Evolutionary conservation across 768 basidiomycete genomes (phyloP).

Genomic region (Trametes elegans): DNA sequence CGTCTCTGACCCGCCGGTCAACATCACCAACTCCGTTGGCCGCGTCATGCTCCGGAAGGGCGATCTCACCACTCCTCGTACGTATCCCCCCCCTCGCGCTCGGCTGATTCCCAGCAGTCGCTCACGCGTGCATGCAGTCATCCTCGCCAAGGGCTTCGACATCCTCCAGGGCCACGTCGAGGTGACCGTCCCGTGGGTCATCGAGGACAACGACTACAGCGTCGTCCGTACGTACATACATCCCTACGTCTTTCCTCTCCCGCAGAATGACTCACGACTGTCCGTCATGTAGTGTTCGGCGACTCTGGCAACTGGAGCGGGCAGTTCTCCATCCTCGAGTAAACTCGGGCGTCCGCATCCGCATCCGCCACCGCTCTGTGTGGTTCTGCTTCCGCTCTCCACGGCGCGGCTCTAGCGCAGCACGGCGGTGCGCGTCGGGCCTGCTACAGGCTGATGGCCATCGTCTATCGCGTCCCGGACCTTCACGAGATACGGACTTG

Average conservation of each 20-base stretch:
- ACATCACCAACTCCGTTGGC: constrained; percentile 35
- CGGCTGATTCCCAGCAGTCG: background rate
- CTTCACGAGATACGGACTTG: too few relatives aligned
- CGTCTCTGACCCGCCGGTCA: constrained; percentile 33
- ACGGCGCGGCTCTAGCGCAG: constrained; percentile 15
- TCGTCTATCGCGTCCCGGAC: too few relatives aligned
- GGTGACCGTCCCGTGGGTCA: constrained; percentile 71
- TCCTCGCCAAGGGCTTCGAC: constrained; percentile 98
- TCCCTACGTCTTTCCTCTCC: background rate
- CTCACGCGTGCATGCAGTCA: constrained; percentile 32
- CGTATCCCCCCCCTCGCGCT: background rate
- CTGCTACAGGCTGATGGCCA: too few relatives aligned
- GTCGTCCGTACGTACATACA: constrained; percentile 37
- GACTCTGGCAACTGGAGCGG: constrained; percentile 45
- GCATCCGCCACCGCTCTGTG: constrained; percentile 22
- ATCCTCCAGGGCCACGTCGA: constrained; percentile 99
- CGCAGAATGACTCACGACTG: background rate
- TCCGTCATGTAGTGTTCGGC: constrained; percentile 40
- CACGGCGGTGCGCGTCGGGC: too few relatives aligned
- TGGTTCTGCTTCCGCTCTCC: constrained; percentile 15
- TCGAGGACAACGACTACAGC: constrained; percentile 30
- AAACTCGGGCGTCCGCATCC: constrained; percentile 5
- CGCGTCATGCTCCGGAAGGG: constrained; percentile 18
- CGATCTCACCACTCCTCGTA: constrained; percentile 29
- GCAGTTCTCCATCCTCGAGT: constrained; percentile 33